Evolutionary conservation across 352 stramenopile species (phyloP), one percentile per base, ranked within the genome.

Genomic region (Pythium apleroticum): DNA sequence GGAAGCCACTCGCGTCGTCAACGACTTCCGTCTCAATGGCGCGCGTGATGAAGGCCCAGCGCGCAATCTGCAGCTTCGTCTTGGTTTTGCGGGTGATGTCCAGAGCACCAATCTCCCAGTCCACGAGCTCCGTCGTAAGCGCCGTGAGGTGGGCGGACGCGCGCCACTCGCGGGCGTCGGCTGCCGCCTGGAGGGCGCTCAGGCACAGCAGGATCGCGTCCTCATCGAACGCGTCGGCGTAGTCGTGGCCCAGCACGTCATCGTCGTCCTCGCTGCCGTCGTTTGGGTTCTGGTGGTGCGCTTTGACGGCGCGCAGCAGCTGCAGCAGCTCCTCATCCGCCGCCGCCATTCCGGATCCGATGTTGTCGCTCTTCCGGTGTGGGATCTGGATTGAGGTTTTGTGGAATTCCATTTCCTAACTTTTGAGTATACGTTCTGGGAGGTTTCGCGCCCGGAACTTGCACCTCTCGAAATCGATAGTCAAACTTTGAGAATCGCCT

Each of bases 291-390:
- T 50, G 58, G 22, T 57, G 54, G 57, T 75, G 64, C 19, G 20
- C 19, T 12, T 65, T 63, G n/a, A 75, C 68, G 33, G 60, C 55
- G 25, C 55, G 58, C 50, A 75, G 57, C 25, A 75, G 49, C 52
- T 41, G 33, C 48, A 50, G 55, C 15, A 67, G 58, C 46, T 57
- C 33, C 30, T 68, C 63, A 35, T 62, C 61, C 10, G 61, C 61
- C 4, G 35, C 17, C 45, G 39, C 57, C n/a, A 52, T 33, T 20
- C 19, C 30, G 31, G 31, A 37, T 33, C 9, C 30, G 31, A 37
- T 37, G 6, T 14, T 8, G 2, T 37, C 8, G 31, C 31, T 37
- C 14, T 37, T 1, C 31, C 8, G 31, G 10, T 37, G 31, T 37
- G 31, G 31, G 31, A 37, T 35, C 6, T 10, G 30, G 12, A 12